Conservation (phyloP, 345 rosid genomes). For the Toxicodendron radicans region DNA sequence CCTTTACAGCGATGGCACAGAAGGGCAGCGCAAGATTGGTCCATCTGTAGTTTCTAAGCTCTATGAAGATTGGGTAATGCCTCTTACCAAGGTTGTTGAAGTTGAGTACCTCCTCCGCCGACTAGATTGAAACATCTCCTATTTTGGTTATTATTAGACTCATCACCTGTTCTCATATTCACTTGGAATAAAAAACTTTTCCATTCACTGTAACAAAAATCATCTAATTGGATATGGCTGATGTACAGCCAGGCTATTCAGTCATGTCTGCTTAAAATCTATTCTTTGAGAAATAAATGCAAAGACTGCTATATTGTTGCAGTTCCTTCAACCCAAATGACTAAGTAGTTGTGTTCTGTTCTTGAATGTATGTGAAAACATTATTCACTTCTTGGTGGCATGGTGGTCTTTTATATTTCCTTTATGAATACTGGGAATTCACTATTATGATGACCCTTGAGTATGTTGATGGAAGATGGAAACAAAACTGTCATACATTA, state of each 20-base stretch:
- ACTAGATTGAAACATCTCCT: conserved; percentile 43
- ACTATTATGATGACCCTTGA: no score
- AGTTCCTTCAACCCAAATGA: no score
- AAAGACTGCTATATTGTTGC: no score
- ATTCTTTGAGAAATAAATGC: no score
- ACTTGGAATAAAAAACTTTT: background rate
- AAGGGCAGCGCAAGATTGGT: conserved; percentile 52
- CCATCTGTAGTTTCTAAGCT: conserved; percentile 64
- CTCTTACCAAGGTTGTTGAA: conserved; percentile 75
- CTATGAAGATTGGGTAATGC: conserved; percentile 82
- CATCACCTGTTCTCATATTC: background rate
- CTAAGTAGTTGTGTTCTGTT: no score
- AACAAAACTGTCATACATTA: background rate
- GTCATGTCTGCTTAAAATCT: background rate
- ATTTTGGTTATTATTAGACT: no score
- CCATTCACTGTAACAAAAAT: background rate
- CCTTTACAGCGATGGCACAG: conserved; percentile 13
- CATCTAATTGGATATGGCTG: background rate
- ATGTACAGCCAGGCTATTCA: background rate
- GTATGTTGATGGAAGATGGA: no score
- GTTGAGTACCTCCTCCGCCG: conserved; percentile 85
- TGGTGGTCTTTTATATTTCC: no score
- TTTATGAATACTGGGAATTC: no score
- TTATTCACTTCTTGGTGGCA: no score
- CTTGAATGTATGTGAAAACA: no score